Evolutionary conservation across 2,329 filamentous ascomycete species (phyloP).

Genomic region (Fusarium duplospermum): DNA sequence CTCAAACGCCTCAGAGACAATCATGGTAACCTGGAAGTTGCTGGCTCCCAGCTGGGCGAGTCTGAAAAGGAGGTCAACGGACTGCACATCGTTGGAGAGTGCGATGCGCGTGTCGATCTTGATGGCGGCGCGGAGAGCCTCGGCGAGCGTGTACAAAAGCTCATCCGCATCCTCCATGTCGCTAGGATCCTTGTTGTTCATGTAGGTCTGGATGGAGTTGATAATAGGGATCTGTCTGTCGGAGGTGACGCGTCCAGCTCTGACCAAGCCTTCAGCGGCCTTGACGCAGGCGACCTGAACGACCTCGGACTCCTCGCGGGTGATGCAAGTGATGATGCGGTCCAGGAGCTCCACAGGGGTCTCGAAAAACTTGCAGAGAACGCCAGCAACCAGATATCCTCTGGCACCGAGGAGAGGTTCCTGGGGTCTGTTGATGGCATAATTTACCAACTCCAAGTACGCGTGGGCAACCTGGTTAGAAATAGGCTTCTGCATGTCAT

Average conservation of each 20-base stretch:
- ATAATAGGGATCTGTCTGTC: slow-evolving; percentile 72
- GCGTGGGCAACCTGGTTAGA: slow-evolving; percentile 75
- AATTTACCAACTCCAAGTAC: slow-evolving; percentile 84
- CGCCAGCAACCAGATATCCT: slow-evolving; percentile 87
- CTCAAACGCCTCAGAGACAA: slow-evolving; percentile 92
- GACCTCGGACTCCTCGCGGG: slow-evolving; percentile 81
- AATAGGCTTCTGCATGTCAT: slow-evolving; percentile 80
- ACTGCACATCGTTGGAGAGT: slow-evolving; percentile 76
- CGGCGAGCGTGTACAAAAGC: slow-evolving; percentile 88
- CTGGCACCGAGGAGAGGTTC: slow-evolving; percentile 85
- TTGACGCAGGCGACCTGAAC: slow-evolving; percentile 94
- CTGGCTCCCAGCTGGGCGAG: slow-evolving; percentile 88
- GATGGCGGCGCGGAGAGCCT: slow-evolving; percentile 86
- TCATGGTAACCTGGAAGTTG: slow-evolving; percentile 90
- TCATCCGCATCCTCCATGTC: slow-evolving; percentile 93
- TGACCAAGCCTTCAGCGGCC: slow-evolving; percentile 77
- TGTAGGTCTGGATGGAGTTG: slow-evolving; percentile 76
- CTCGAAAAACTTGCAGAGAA: slow-evolving; percentile 76
- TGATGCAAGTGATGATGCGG: slow-evolving; percentile 79
- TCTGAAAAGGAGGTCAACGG: slow-evolving; percentile 86
- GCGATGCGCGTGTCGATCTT: slow-evolving; percentile 81
- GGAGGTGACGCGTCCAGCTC: slow-evolving; percentile 60
- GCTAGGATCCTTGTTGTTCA: slow-evolving; percentile 81
- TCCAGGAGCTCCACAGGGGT: slow-evolving; percentile 76
- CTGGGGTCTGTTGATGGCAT: slow-evolving; percentile 75